phyloP scores from a whole-genome alignment of 805 yeast genomes.

The Monosporozyma yasuniensis region DNA sequence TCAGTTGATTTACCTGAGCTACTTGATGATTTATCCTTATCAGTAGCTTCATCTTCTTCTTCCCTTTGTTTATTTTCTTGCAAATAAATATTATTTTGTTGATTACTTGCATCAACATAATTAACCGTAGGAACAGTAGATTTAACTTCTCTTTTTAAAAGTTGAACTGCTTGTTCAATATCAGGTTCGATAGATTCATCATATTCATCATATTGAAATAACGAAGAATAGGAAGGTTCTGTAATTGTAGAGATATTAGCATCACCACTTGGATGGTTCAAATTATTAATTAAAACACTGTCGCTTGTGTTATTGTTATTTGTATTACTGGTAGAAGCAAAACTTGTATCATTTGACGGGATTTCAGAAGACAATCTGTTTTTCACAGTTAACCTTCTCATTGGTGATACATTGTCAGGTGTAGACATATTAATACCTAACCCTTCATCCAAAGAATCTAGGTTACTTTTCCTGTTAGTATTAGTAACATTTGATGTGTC shows the following conservation, averaged over 20 bases:
- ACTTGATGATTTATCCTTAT: background rate
- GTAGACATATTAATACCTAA: background rate
- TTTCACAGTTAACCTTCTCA: background rate
- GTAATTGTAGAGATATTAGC: background rate
- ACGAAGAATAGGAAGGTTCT: background rate
- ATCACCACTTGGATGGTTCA: background rate
- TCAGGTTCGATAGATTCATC: conserved; percentile 13
- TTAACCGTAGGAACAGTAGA: conserved; percentile 4
- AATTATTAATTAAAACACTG: background rate
- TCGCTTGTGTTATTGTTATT: background rate
- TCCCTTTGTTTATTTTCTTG: background rate
- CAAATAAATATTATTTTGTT: background rate
- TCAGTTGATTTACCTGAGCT: background rate
- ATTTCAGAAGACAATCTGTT: background rate
- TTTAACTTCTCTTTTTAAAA: conserved; percentile 15
- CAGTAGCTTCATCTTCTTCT: background rate
- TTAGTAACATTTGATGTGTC: background rate
- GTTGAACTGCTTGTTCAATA: conserved; percentile 22
- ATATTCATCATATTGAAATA: conserved; percentile 1
- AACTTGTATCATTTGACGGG: background rate
- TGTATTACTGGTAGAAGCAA: background rate
- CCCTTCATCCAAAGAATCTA: background rate
- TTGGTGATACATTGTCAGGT: background rate
- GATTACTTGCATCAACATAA: background rate
- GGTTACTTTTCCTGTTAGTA: background rate